phyloP scores from a whole-genome alignment of 2,329 filamentous ascomycete species.

The Helminthosporium solani region DNA sequence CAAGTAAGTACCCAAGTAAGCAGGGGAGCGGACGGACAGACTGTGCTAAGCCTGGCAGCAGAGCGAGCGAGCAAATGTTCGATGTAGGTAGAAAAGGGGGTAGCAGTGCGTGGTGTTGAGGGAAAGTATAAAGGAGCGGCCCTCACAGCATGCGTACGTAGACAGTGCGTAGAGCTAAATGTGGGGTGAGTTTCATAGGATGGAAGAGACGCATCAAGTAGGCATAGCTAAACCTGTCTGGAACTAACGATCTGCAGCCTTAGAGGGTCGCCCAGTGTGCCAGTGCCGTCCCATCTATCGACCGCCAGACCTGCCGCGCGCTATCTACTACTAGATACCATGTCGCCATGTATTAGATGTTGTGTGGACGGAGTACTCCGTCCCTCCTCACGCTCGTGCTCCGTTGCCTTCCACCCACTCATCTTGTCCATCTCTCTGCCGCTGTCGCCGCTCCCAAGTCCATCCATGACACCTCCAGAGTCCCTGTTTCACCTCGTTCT shows the following conservation, averaged over 20 bases:
- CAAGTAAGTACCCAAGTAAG: slow-evolving; percentile 1
- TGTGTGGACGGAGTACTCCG: too few species aligned
- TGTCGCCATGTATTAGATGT: too few species aligned
- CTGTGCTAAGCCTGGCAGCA: neutral
- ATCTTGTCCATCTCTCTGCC: too few species aligned
- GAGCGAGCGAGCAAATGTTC: neutral
- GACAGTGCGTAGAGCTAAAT: neutral
- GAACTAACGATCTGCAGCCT: neutral
- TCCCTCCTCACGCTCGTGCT: too few species aligned
- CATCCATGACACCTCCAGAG: slow-evolving; percentile 2
- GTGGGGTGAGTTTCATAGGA: slow-evolving; percentile 10
- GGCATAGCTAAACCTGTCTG: neutral
- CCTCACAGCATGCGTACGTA: too few species aligned
- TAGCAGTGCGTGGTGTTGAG: neutral
- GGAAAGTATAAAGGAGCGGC: neutral
- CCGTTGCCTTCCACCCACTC: too few species aligned
- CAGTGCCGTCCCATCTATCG: too few species aligned
- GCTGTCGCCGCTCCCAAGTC: neutral
- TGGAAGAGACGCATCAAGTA: slow-evolving; percentile 6
- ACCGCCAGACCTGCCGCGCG: neutral
- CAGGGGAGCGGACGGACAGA: slow-evolving; percentile 1
- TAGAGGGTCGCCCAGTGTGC: too few species aligned
- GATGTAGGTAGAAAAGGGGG: neutral
- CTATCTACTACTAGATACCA: too few species aligned
- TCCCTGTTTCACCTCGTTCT: slow-evolving; percentile 15